phyloP scores from a whole-genome alignment of 2,329 filamentous ascomycete genomes.

The Cyclaneusma minus region DNA sequence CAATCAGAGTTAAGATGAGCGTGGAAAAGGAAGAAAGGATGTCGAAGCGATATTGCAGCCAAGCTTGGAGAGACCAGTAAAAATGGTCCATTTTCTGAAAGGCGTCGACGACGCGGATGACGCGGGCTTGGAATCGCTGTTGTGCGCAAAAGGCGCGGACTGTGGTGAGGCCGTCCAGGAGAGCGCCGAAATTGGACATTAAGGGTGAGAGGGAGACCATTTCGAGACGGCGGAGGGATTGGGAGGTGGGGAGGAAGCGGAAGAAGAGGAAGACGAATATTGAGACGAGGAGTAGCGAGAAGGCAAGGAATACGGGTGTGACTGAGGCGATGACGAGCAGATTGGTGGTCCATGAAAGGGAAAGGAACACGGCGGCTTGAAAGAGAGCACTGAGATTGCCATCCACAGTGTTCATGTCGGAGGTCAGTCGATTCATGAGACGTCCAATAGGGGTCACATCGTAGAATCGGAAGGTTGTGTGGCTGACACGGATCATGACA shows the following conservation, averaged over 20 bases:
- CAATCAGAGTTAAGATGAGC: slow-evolving; percentile 57
- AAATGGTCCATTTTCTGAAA: slow-evolving; percentile 96
- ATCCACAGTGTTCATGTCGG: slow-evolving; percentile 79
- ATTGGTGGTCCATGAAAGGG: slow-evolving; percentile 56
- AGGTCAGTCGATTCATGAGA: slow-evolving; percentile 83
- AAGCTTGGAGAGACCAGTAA: slow-evolving; percentile 78
- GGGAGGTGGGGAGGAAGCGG: slow-evolving; percentile 67
- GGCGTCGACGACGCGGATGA: slow-evolving; percentile 67
- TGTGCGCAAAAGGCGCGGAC: slow-evolving; percentile 74
- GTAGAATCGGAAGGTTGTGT: slow-evolving; percentile 78
- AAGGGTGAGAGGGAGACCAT: slow-evolving; percentile 81
- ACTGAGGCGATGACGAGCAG: slow-evolving; percentile 66
- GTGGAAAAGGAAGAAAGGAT: slow-evolving; percentile 56
- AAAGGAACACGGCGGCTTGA: slow-evolving; percentile 51
- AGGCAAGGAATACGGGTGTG: slow-evolving; percentile 60
- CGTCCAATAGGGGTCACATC: slow-evolving; percentile 80
- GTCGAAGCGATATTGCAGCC: slow-evolving; percentile 72
- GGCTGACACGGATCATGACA: slow-evolving; percentile 58
- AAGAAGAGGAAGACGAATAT: slow-evolving; percentile 62
- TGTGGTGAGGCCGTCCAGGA: slow-evolving; percentile 73
- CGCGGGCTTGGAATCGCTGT: slow-evolving; percentile 61
- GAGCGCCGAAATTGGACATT: slow-evolving; percentile 82
- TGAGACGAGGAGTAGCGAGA: slow-evolving; percentile 51
- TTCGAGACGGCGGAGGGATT: slow-evolving; percentile 68
- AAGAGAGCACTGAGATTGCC: slow-evolving; percentile 69